Conservation (phyloP, 495 filamentous ascomycete species). For the Penicillium alfredii region DNA sequence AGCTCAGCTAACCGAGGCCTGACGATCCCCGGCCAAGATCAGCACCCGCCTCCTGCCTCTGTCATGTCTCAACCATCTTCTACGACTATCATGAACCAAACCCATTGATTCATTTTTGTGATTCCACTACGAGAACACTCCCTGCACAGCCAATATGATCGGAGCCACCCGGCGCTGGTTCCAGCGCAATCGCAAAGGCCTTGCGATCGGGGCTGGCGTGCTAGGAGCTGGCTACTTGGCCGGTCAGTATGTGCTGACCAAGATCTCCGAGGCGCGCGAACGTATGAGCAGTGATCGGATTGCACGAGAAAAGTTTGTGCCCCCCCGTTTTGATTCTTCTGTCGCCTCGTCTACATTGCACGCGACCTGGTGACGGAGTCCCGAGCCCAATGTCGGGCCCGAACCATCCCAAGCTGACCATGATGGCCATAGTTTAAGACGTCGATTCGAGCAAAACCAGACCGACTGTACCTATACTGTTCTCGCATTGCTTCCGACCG, state of each 20-base stretch:
- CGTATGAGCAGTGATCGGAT: slow-evolving; percentile 94
- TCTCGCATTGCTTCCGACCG: slow-evolving; percentile 86
- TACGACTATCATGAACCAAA: too few species aligned
- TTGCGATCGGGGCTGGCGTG: slow-evolving; percentile 81
- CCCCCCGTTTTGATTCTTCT: slow-evolving; percentile 1
- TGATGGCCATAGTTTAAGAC: slow-evolving; percentile 61
- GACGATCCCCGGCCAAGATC: slow-evolving; percentile 13
- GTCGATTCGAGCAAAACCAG: slow-evolving; percentile 96
- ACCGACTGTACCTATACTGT: slow-evolving; percentile 99
- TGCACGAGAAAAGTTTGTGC: slow-evolving; percentile 86
- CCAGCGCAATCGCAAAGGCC: slow-evolving; percentile 79
- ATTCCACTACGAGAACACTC: slow-evolving; percentile 8
- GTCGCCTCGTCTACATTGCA: slow-evolving; percentile 6
- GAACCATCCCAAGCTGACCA: slow-evolving; percentile 15
- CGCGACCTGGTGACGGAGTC: slow-evolving; percentile 12
- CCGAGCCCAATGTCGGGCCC: too few species aligned
- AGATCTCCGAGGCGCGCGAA: slow-evolving; percentile 86
- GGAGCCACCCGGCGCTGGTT: slow-evolving; percentile 80
- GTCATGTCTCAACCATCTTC: slow-evolving; percentile 9
- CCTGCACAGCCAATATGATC: slow-evolving; percentile 56
- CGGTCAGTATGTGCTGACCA: slow-evolving; percentile 82
- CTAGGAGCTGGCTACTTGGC: slow-evolving; percentile 88
- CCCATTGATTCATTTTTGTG: neutral
- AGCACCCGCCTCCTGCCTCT: slow-evolving; percentile 16
- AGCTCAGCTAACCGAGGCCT: slow-evolving; percentile 35